These are phyloP conservation scores for Penicillium sp. DNA, from an alignment of 2,329 filamentous ascomycete species.

Conservation along the genomic window DNA sequence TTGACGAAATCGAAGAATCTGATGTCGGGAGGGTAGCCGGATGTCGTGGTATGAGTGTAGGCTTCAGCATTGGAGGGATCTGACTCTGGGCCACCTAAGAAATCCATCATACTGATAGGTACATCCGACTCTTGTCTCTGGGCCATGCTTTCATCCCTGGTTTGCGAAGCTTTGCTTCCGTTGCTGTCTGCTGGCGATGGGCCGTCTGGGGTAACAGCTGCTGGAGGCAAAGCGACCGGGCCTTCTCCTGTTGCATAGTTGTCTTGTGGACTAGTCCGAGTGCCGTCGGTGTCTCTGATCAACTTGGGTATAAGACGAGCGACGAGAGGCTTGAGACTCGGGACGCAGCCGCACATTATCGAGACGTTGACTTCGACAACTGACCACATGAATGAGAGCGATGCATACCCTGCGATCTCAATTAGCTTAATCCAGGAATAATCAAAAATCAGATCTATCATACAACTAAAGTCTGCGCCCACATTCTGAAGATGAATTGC, in stretches of 20 bases:
- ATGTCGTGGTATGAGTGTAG: slow-evolving; percentile 37
- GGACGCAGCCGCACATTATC: slow-evolving; percentile 87
- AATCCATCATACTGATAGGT: slow-evolving; percentile 46
- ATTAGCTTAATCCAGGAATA: slow-evolving; percentile 13
- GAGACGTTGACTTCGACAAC: slow-evolving; percentile 86
- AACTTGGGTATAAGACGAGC: slow-evolving; percentile 56
- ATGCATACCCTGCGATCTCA: slow-evolving; percentile 63
- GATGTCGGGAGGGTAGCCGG: slow-evolving; percentile 31
- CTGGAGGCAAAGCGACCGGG: slow-evolving; percentile 8
- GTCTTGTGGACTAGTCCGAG: slow-evolving; percentile 11
- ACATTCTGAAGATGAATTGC: slow-evolving; percentile 35
- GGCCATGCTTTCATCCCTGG: slow-evolving; percentile 12
- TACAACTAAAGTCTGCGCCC: slow-evolving; percentile 52
- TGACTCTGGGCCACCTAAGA: slow-evolving; percentile 49
- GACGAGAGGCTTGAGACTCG: slow-evolving; percentile 80
- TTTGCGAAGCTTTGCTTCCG: slow-evolving; percentile 18
- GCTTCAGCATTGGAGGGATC: slow-evolving; percentile 27
- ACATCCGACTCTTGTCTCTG: slow-evolving; percentile 5
- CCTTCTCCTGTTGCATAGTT: slow-evolving; percentile 8
- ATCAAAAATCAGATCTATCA: slow-evolving; percentile 1
- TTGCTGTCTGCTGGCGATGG: slow-evolving; percentile 11
- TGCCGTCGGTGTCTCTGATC: slow-evolving; percentile 46
- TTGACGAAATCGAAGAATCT: slow-evolving; percentile 61
- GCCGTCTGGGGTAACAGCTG: slow-evolving; percentile 5
- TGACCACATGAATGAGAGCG: slow-evolving; percentile 87